phyloP scores from a whole-genome alignment of 305 asterid genomes.

The Rubia occidens region DNA sequence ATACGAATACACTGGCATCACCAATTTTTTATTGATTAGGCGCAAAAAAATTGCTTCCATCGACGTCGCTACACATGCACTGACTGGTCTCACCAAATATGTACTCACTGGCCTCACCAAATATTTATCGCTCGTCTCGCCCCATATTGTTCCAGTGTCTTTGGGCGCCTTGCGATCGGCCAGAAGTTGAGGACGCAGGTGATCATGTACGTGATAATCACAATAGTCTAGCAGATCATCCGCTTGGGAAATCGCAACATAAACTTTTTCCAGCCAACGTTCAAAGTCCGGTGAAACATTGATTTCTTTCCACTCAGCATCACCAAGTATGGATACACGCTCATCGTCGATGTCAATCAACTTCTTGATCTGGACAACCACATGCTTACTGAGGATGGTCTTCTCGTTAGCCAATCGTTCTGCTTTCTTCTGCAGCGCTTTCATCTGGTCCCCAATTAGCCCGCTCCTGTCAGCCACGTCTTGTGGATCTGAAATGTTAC shows the following conservation, averaged over 20 bases:
- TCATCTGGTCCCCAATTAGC: background rate
- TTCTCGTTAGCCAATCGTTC: background rate
- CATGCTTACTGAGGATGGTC: background rate
- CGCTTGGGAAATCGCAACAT: background rate
- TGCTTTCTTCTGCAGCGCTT: background rate
- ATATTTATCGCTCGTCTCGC: background rate
- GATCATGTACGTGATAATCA: background rate
- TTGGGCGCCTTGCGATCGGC: background rate
- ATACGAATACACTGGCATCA: background rate
- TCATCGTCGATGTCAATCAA: background rate
- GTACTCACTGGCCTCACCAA: conserved; percentile 1
- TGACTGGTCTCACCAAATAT: background rate
- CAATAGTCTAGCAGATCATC: conserved; percentile 8
- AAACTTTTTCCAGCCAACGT: background rate
- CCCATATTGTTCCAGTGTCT: conserved; percentile 13
- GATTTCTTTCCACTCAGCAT: background rate
- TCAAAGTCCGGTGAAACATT: background rate
- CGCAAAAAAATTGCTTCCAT: background rate
- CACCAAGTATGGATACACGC: background rate
- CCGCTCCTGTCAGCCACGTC: background rate
- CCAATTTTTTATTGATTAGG: background rate
- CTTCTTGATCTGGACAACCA: background rate
- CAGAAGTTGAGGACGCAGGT: background rate
- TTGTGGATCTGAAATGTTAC: background rate
- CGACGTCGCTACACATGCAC: background rate